Percentiles rank a stretch among this genome's conserved stretches.
Conservation (phyloP, 768 basidiomycete species). For the Kwoniella dejecticola region DNA sequence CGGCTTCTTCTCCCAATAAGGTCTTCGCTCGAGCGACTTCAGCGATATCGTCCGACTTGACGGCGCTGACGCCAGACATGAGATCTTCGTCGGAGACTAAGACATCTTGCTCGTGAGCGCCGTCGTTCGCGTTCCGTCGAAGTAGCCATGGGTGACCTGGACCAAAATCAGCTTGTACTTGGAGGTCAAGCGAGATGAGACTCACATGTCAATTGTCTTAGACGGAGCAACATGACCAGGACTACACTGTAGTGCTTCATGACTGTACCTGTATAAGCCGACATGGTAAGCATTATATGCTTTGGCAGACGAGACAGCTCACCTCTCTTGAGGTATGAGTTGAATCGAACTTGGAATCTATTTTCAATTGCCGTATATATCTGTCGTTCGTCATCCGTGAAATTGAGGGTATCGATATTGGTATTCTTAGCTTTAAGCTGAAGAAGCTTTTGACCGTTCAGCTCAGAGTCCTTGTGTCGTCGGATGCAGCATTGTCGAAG, state of each 20-base stretch:
- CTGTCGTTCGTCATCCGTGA: conserved; percentile 17
- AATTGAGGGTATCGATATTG: conserved; percentile 58
- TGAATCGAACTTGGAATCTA: conserved; percentile 65
- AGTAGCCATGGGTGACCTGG: conserved; percentile 65
- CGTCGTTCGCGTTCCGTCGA: conserved; percentile 61
- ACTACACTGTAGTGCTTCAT: conserved; percentile 72
- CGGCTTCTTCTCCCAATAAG: conserved; percentile 31
- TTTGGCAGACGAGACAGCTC: neutral
- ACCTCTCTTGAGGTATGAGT: conserved; percentile 50
- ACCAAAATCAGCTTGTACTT: neutral
- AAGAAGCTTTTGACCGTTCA: conserved; percentile 71
- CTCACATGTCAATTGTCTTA: conserved; percentile 67
- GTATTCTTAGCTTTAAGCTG: conserved; percentile 66
- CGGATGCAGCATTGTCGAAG: conserved; percentile 63
- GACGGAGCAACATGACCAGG: conserved; percentile 69
- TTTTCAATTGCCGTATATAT: conserved; percentile 25
- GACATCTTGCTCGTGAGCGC: conserved; percentile 59
- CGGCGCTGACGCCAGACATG: conserved; percentile 20
- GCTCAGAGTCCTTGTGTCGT: conserved; percentile 67
- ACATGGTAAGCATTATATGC: neutral
- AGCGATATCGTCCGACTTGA: conserved; percentile 19
- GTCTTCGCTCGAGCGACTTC: conserved; percentile 32
- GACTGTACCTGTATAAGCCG: conserved; percentile 60
- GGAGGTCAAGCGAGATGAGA: neutral
- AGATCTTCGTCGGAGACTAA: conserved; percentile 52